Evolutionary conservation across 2,329 filamentous ascomycete species (phyloP), one percentile per base, ranked within the genome.

Genomic region (Monilinia fructigena): DNA sequence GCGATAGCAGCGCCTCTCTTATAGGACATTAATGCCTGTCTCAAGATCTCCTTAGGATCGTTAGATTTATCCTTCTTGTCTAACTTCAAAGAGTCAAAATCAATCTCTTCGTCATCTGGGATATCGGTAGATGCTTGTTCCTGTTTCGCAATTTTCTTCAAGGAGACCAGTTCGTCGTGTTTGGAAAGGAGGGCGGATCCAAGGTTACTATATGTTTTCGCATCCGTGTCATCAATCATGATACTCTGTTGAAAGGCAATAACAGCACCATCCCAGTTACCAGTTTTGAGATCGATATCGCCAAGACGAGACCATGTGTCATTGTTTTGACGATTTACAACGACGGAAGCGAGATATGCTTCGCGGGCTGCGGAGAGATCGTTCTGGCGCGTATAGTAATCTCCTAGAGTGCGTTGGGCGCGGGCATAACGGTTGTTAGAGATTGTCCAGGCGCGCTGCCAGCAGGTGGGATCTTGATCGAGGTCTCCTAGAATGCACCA

Each of bases 401-500:
- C 89, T 11, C 91, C 95, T 0, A 99, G 82, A 0, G 92, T 95
- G 66, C 91, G 88, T 75, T 98, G 94, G 0, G 95, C 94, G 4
- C 95, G 86, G 0, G 93, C 89, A 75, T 92, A 99, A 18, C 93
- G 86, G 59, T 87, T 78, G 2, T 88, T 88, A 0, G 93, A 97
- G 0, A 97, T 85, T 26, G 89, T 86, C 95, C 95, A 99, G 0
- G 94, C 93, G 18, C 89, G 89, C 70, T 91, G 85, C 79, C 96
- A 99, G 79, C 93, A 86, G 12, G 79, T 77, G 0, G 89, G 83
- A 12, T 95, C 85, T 28, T 87, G 82, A 71, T 96, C 91, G 20
- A 99, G 83, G 72, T 99, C 95, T 23, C 94, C 95, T 1, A 99
- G 81, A 66, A 99, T 97, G 75, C 94, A 98, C 81, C 93, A 94